Evolutionary conservation across 495 filamentous ascomycete species (phyloP), one percentile per base, ranked within the genome.

Genomic region (Aspergillus cristatus): DNA sequence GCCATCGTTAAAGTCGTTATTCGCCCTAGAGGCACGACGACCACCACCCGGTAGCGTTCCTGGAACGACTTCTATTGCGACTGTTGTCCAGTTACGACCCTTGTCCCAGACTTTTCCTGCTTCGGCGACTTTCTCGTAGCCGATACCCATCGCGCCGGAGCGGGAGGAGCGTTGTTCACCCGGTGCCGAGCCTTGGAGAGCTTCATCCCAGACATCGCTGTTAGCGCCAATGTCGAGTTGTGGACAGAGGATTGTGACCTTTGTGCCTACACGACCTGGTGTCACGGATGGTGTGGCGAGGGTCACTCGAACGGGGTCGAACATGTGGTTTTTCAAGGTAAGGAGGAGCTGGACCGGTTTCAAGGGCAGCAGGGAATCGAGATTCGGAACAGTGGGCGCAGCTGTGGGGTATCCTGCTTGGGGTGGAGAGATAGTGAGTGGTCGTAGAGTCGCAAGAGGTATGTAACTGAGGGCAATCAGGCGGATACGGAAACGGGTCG

Each of bases 131-230:
- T 73, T 73, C 42, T 75, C 73, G 32, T 52, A 62, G 28, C 48
- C 60, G 4, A 8, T 8, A 29, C 60, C 58, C 16, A 63, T 48
- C 15, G 45, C 56, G 6, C 53, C 51, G 7, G 50, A 42, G 1
- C 48, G 46, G 11, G 47, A 32, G 45, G 44, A 32, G 45, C 57
- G 62, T 63, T 34, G 51, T 57, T 49, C 54, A 14, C 52, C 49
- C 33, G 47, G 66, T 34, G 45, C 64, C 43, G 48, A 68, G 48
- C 41, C 61, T 25, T 71, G 56, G 6, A 96, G 67, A 3, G 88
- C 91, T 48, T 97, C 91, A 46, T 96, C 91, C 82, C 91, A 95
- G 15, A 88, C 83, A 55, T 98, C 91, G 22, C 85, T 86, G 58
- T 91, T 95, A 30, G 93, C 84, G 40, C 91, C 91, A 35, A 98